phyloP scores from a whole-genome alignment of 2,329 filamentous ascomycete genomes.

The Fusarium oligoseptatum region DNA sequence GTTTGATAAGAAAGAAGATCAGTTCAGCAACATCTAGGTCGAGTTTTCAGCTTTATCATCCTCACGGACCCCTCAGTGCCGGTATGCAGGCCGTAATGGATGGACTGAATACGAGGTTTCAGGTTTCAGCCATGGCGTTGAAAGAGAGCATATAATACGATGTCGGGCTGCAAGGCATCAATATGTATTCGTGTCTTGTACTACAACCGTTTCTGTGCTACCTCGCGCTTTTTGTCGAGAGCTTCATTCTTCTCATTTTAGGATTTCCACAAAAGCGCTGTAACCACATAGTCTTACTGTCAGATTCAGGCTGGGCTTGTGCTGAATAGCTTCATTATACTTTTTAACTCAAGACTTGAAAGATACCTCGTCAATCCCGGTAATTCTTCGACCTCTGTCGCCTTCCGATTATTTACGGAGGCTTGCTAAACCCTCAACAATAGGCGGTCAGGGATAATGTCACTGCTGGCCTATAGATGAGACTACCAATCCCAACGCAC shows the following conservation, averaged over 20 bases:
- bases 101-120: not conserved
- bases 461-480: not conserved
- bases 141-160: not conserved
- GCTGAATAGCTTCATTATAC: not conserved
- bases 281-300: not conserved
- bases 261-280: not conserved
- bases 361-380: not conserved
- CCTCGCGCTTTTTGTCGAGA: not conserved
- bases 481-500: not conserved
- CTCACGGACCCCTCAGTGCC: not conserved
- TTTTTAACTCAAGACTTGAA: not conserved
- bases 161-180: not conserved
- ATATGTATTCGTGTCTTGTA: not conserved
- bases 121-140: not conserved
- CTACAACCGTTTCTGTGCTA: not conserved
- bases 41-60: not conserved
- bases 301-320: not conserved
- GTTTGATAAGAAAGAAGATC: not conserved
- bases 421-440: not conserved
- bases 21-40: not conserved
- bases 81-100: not conserved
- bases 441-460: not conserved
- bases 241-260: not conserved
- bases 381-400: no score
- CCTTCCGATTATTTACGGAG: not conserved